Evolutionary conservation across 2,329 filamentous ascomycete genomes (phyloP).

Genomic region (Diaporthe ilicicola): DNA sequence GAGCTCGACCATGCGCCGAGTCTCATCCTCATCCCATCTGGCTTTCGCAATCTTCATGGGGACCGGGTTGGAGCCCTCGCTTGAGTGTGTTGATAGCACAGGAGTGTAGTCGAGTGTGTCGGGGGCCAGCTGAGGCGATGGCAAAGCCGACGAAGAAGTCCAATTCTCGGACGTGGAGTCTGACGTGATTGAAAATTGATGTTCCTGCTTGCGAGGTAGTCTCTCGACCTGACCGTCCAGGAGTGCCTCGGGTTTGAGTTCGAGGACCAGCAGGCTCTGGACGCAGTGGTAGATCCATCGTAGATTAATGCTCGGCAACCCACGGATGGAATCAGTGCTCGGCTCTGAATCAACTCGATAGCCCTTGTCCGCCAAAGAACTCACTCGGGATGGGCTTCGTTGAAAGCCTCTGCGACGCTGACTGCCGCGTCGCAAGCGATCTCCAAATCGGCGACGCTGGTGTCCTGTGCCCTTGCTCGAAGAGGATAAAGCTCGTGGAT

Average conservation of each 20-base stretch:
- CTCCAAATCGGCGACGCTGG: conserved; percentile 10
- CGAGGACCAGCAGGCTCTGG: not conserved
- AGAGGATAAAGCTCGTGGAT: conserved; percentile 5
- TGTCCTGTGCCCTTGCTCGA: not conserved
- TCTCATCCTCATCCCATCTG: conserved; percentile 18
- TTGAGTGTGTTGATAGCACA: not conserved
- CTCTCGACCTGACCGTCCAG: not conserved
- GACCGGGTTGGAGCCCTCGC: not conserved
- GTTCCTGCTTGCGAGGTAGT: not conserved
- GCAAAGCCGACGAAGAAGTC: not conserved
- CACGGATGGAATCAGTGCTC: not conserved
- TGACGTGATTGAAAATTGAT: not conserved
- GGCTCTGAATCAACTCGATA: rapidly evolving
- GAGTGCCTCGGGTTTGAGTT: conserved; percentile 2
- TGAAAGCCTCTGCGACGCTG: not conserved
- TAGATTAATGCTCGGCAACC: not conserved
- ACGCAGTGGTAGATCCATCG: conserved; percentile 16
- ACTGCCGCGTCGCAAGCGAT: conserved; percentile 25
- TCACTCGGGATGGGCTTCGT: not conserved
- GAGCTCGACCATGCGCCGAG: conserved; percentile 16
- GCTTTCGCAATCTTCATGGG: not conserved
- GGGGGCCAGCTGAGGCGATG: not conserved
- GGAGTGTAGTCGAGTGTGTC: not conserved
- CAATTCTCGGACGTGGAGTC: not conserved
- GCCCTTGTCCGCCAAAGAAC: not conserved